These are phyloP conservation scores for Mortierella sp. DNA, from an alignment of 371 early-diverging fungal genomes.

Conservation along the genomic window DNA sequence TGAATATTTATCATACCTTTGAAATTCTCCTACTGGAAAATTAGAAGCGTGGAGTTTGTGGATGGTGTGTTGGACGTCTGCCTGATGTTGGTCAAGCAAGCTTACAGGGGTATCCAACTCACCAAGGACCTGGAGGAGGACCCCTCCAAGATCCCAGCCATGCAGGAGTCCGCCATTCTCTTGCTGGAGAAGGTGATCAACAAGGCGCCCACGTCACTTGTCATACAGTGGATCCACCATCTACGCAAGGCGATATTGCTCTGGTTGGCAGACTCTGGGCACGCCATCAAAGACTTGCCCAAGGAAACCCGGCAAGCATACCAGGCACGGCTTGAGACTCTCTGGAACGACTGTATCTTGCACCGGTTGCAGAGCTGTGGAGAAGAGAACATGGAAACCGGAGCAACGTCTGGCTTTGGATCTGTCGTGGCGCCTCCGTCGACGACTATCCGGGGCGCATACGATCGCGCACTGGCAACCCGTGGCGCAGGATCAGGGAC, in stretches of 20 bases:
- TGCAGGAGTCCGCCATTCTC: conserved; percentile 31
- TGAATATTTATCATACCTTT: background rate
- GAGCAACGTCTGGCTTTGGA: conserved; percentile 29
- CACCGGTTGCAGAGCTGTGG: conserved; percentile 15
- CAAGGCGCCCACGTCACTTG: conserved; percentile 22
- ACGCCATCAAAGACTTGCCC: conserved; percentile 1
- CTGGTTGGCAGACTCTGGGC: conserved; percentile 36
- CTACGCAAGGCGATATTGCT: conserved; percentile 20
- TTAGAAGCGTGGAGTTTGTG: background rate
- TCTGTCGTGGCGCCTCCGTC: conserved; percentile 25
- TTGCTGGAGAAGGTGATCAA: conserved; percentile 42
- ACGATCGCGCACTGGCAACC: conserved; percentile 8
- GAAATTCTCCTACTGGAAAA: background rate
- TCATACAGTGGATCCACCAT: conserved; percentile 17
- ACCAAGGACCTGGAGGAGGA: background rate
- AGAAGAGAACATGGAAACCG: background rate
- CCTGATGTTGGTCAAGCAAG: conserved; percentile 22
- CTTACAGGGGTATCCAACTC: conserved; percentile 15
- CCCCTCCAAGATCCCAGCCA: conserved; percentile 9
- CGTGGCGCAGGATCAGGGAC: background rate
- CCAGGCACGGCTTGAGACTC: conserved; percentile 11
- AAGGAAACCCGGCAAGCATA: conserved; percentile 20
- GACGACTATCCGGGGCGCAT: conserved; percentile 36
- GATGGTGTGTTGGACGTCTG: conserved; percentile 27
- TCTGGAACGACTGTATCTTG: conserved; percentile 37